phyloP scores from a whole-genome alignment of 805 yeast species.

The Ogataea methylovora region DNA sequence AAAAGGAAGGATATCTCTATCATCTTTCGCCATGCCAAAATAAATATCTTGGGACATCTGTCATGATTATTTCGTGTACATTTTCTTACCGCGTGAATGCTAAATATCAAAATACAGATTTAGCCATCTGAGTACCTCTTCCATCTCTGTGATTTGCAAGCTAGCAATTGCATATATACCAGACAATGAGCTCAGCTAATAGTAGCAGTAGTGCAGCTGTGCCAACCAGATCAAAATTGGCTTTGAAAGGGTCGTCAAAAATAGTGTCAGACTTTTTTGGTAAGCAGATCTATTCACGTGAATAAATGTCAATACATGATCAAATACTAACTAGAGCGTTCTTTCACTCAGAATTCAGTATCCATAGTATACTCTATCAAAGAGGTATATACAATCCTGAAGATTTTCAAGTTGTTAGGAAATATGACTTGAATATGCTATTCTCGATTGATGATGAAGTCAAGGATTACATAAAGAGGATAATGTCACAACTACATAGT shows the following conservation, averaged over 20 bases:
- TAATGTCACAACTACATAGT: constrained; percentile 59
- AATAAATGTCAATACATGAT: background rate
- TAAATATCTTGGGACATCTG: too few relatives aligned
- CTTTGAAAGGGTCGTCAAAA: constrained; percentile 72
- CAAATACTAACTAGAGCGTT: background rate
- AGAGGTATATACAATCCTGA: constrained; percentile 86
- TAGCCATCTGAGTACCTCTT: too few relatives aligned
- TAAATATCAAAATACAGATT: too few relatives aligned
- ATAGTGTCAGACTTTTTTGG: constrained; percentile 76
- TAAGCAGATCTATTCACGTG: constrained; percentile 8
- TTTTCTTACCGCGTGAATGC: too few relatives aligned
- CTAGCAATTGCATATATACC: too few relatives aligned
- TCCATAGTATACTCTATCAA: constrained; percentile 78
- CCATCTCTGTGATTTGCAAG: too few relatives aligned
- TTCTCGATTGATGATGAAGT: constrained; percentile 73
- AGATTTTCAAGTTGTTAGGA: constrained; percentile 69
- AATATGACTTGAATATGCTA: constrained; percentile 72
- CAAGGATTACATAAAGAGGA: constrained; percentile 54
- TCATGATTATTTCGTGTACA: too few relatives aligned
- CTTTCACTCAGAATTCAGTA: constrained; percentile 46
- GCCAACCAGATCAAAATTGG: constrained; percentile 40
- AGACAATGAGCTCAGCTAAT: too few relatives aligned
- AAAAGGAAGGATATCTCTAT: too few relatives aligned
- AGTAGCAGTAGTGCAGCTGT: too few relatives aligned
- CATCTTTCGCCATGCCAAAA: too few relatives aligned